These are phyloP conservation scores for Penicillium parvum DNA, from an alignment of 495 filamentous ascomycete species.

Conservation along the genomic window DNA sequence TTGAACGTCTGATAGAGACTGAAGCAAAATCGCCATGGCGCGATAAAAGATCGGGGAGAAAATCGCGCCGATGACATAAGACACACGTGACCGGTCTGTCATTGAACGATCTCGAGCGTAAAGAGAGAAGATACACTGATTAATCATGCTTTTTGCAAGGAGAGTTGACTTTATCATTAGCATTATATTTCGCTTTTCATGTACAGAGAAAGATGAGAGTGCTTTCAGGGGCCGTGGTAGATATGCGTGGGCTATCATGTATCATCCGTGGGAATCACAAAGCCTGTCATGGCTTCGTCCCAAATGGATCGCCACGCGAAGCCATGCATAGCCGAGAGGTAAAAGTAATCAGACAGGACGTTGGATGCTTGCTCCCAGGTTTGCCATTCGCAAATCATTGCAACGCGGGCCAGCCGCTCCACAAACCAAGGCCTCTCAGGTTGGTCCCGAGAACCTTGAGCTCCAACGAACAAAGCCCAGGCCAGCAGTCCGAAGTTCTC, in stretches of 20 bases:
- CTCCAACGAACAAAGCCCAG: constrained; percentile 33
- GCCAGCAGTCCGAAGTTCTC: constrained; percentile 23
- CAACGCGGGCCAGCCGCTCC: constrained; percentile 21
- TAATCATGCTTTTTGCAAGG: too few relatives aligned
- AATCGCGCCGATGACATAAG: constrained; percentile 58
- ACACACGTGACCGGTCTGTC: too few relatives aligned
- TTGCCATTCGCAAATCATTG: constrained; percentile 27
- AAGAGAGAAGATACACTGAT: too few relatives aligned
- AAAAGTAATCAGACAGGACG: constrained; percentile 24
- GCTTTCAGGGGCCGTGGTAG: not conserved
- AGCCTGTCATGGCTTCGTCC: constrained; percentile 26
- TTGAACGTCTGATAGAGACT: not conserved
- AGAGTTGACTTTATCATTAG: not conserved
- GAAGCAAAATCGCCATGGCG: constrained; percentile 3
- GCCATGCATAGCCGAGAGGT: constrained; percentile 15
- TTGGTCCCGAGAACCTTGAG: constrained; percentile 27
- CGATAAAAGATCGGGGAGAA: constrained; percentile 33
- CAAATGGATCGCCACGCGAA: constrained; percentile 26
- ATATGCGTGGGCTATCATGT: not conserved
- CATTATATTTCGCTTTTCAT: not conserved
- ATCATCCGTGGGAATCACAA: constrained; percentile 17
- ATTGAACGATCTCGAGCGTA: too few relatives aligned
- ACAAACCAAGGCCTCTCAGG: constrained; percentile 30
- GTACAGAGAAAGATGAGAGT: not conserved
- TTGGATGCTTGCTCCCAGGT: constrained; percentile 26